These are phyloP conservation scores for Trypanosoma rangeli DNA, from an alignment of 208 protist genomes.

Conservation along the genomic window DNA sequence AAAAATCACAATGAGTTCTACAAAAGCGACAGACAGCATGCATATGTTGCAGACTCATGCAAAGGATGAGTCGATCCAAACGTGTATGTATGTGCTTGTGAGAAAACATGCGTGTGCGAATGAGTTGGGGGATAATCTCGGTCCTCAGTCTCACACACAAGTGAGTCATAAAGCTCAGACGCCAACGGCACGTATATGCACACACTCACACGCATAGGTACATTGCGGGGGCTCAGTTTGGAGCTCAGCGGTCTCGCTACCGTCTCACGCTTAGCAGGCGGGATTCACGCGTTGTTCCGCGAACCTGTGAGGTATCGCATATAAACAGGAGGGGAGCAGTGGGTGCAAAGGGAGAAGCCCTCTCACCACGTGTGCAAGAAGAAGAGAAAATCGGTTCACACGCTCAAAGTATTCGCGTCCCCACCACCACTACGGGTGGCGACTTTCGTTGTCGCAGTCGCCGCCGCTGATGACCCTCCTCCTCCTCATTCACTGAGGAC, in stretches of 20 bases:
- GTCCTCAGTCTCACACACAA: too few species aligned
- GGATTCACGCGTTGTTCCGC: too few species aligned
- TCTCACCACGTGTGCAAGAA: neutral
- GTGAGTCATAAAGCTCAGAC: too few species aligned
- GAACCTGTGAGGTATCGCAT: too few species aligned
- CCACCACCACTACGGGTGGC: slow-evolving; percentile 30
- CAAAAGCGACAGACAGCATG: neutral
- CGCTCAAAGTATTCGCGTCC: slow-evolving; percentile 45
- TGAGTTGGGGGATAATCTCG: too few species aligned
- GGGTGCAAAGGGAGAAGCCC: neutral
- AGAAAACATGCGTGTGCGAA: neutral
- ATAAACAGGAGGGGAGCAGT: neutral
- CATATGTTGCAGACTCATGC: neutral
- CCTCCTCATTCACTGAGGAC: neutral
- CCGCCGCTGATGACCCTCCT: slow-evolving; percentile 14
- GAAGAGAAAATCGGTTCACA: neutral
- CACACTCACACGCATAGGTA: neutral
- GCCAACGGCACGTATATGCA: slow-evolving; percentile 9
- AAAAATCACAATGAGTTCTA: too few species aligned
- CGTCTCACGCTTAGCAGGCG: too few species aligned
- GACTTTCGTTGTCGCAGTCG: neutral
- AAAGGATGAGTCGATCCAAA: neutral
- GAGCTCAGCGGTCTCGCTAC: too few species aligned
- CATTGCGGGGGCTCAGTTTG: neutral
- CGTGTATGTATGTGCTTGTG: too few species aligned